Base-by-base conservation (phyloP, 192 early-diverging fungal species). In the Coemansia sp. region DNA sequence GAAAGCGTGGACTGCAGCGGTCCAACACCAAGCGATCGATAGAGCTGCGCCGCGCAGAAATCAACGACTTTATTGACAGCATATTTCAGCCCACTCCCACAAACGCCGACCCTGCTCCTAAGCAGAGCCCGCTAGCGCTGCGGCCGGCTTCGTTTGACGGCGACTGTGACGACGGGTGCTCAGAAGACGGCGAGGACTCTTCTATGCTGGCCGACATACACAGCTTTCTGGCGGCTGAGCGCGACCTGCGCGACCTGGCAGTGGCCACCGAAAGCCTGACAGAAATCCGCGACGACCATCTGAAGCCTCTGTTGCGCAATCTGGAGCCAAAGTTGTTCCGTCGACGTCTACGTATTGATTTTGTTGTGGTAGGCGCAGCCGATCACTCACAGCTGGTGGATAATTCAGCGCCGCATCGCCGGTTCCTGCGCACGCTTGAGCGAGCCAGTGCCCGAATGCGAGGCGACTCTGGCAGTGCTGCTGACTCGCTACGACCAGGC, bases 271-370 rank as follows among this genome's bases (percentile, higher is more conserved):
- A 84, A 20, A 80, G 75, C 59, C 64, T 84, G 29, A 84, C 74
- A 1, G 83, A 80, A 62, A 77, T 83, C 18, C 80, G 75, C 55
- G 80, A 83, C 61, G 78, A 81, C 62, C 78, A 80, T 52, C 72
- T 80, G 6, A 84, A 84, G 34, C 83, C 83, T 29, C 69, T 80
- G n/a, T 59, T 84, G 40, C 77, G 78, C 50, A 80, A 76, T 67
- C 72, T 84, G 1, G 83, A 84, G 74, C 83, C 83, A 3, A 60
- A 41, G 50, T 68, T 84, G 50, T 79, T 74, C 62, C 83, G 83
- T 45, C 77, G 83, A 9, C 71, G 77, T 9, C 72, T 79, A 24
- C 74, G 78, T 5, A 61, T 84, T 13, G 83, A 84, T 62, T 83
- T 83, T 72, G 75, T 84, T 34, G 61, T 84, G 3, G 74, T 77